These are phyloP conservation scores for Steccherinum ochraceum DNA, from an alignment of 768 basidiomycete genomes.

Conservation along the genomic window DNA sequence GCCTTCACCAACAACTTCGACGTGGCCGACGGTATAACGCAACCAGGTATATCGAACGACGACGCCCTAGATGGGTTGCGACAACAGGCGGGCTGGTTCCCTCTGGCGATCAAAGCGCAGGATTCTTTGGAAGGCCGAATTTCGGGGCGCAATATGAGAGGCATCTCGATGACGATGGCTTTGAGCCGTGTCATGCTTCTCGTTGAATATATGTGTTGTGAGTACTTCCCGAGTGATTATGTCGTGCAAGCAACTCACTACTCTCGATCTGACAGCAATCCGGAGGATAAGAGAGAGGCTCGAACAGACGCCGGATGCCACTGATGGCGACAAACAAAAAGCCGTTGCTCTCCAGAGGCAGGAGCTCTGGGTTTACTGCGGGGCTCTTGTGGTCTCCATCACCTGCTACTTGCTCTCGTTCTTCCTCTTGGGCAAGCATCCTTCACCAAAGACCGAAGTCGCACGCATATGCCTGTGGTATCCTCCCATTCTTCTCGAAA, in stretches of 20 bases:
- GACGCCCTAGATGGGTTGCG: neutral
- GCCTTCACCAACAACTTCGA: neutral
- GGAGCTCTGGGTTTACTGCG: neutral
- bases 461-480: neutral
- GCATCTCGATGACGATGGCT: neutral
- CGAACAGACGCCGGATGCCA: too few species aligned
- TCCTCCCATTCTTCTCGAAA: neutral
- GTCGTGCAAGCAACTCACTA: too few species aligned
- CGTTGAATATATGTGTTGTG: neutral
- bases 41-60: neutral
- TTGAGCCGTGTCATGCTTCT: neutral
- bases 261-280: too few species aligned
- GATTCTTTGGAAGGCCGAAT: neutral
- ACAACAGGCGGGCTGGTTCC: neutral
- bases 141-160: neutral
- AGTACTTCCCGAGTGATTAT: too few species aligned
- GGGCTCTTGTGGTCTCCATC: neutral
- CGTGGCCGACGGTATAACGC: neutral
- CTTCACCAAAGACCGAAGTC: neutral
- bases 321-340: too few species aligned
- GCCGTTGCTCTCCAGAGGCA: too few species aligned
- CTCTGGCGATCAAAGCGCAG: neutral
- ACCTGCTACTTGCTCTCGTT: neutral
- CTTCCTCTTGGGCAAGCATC: neutral
- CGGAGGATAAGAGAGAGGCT: too few species aligned